Conservation (phyloP, 2,329 filamentous ascomycete species). For the Macrophomina pseudophaseolina region DNA sequence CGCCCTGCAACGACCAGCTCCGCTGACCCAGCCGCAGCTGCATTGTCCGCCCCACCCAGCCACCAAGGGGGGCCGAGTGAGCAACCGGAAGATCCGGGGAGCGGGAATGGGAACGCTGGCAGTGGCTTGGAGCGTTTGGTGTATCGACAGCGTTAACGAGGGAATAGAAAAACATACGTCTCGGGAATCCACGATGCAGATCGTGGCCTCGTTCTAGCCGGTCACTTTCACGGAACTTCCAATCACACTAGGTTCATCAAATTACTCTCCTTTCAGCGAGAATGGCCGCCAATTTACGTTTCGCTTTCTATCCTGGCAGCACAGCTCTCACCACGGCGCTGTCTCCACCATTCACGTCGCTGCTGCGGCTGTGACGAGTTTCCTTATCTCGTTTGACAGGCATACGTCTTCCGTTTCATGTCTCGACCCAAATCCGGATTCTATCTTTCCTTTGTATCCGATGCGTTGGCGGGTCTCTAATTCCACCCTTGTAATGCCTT, state of each 20-base stretch:
- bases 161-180: neutral
- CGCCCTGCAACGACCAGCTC: constrained; percentile 9
- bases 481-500: neutral
- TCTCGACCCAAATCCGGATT: neutral
- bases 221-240: neutral
- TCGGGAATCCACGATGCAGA: neutral
- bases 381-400: neutral
- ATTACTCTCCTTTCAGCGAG: neutral
- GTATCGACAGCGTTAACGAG: constrained; percentile 15
- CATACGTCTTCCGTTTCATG: constrained; percentile 3
- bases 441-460: neutral
- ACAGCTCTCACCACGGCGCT: neutral
- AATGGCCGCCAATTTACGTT: neutral
- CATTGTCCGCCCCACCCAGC: constrained; percentile 7
- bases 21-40: neutral
- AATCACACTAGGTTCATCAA: neutral
- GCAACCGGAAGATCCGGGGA: neutral
- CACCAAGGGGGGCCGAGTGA: neutral
- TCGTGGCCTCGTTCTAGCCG: neutral
- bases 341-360: neutral
- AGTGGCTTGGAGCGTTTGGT: constrained; percentile 19
- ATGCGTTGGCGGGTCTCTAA: constrained; percentile 1
- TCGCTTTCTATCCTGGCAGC: neutral
- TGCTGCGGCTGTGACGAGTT: constrained; percentile 9
- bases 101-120: neutral